Evolutionary conservation across 2,329 filamentous ascomycete species (phyloP).

Genomic region (Calonectria pteridis): DNA sequence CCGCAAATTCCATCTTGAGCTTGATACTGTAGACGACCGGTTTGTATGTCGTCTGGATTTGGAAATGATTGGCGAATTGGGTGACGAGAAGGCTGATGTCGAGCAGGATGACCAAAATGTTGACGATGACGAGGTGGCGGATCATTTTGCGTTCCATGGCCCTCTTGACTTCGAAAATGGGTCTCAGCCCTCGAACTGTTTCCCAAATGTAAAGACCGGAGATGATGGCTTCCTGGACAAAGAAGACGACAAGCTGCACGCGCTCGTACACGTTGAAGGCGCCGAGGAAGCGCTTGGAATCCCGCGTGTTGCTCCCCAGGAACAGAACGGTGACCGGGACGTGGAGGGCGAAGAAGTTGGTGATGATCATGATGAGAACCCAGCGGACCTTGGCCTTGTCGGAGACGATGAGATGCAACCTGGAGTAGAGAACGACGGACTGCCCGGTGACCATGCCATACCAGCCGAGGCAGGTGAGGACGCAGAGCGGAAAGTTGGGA

Average conservation of each 20-base stretch:
- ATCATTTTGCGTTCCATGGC: slow-evolving; percentile 33
- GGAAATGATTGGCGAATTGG: slow-evolving; percentile 54
- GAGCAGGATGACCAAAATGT: slow-evolving; percentile 55
- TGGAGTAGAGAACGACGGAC: slow-evolving; percentile 71
- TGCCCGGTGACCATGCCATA: slow-evolving; percentile 70
- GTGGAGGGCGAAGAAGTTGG: slow-evolving; percentile 65
- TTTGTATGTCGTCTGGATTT: slow-evolving; percentile 39
- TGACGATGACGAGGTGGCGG: slow-evolving; percentile 56
- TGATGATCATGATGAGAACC: slow-evolving; percentile 69
- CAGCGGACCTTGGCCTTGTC: slow-evolving; percentile 61
- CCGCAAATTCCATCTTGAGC: slow-evolving; percentile 52
- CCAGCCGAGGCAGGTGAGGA: slow-evolving; percentile 41
- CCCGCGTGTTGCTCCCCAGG: slow-evolving; percentile 60
- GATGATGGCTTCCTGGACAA: slow-evolving; percentile 66
- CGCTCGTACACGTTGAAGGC: slow-evolving; percentile 63
- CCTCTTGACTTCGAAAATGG: slow-evolving; percentile 49
- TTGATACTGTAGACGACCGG: slow-evolving; percentile 50
- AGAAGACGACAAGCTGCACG: slow-evolving; percentile 67
- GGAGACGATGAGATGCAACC: slow-evolving; percentile 70
- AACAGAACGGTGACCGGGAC: slow-evolving; percentile 67
- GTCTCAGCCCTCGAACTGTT: slow-evolving; percentile 60
- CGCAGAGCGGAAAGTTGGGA: slow-evolving; percentile 10
- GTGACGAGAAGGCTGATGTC: slow-evolving; percentile 48
- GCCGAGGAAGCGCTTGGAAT: slow-evolving; percentile 33
- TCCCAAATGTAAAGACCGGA: slow-evolving; percentile 66